Conservation (phyloP, 1,284 basidiomycete species). For the Mycena citricolor region DNA sequence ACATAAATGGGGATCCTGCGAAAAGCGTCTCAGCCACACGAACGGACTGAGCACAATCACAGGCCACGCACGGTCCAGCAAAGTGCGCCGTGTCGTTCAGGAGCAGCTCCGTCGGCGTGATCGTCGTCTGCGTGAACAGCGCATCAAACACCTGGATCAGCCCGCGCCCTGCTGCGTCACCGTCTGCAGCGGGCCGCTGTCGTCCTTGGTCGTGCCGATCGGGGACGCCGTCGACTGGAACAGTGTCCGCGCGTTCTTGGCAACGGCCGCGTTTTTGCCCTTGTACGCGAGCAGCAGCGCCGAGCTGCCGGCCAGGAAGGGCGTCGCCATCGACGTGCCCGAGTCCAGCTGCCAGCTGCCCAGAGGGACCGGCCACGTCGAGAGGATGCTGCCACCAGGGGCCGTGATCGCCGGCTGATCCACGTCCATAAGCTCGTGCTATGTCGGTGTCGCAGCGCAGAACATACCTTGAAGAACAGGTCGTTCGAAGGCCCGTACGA, state of each 20-base stretch:
- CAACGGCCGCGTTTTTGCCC: constrained; percentile 38
- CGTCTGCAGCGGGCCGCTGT: constrained; percentile 53
- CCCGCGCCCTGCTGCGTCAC: constrained; percentile 68
- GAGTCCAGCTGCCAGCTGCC: constrained; percentile 48
- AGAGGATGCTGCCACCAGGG: constrained; percentile 64
- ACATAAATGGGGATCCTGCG: constrained; percentile 51
- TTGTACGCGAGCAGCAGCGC: constrained; percentile 62
- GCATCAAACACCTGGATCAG: constrained; percentile 66
- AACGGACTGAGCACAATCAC: neutral
- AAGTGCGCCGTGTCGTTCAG: constrained; percentile 73
- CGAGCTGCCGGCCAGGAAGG: constrained; percentile 61
- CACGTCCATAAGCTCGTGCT: too few species aligned
- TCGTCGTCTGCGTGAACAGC: constrained; percentile 51
- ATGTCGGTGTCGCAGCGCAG: too few species aligned
- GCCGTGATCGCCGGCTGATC: constrained; percentile 51
- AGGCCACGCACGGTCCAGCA: constrained; percentile 38
- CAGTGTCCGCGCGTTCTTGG: neutral
- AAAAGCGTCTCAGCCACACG: constrained; percentile 8
- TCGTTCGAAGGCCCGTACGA: constrained; percentile 25
- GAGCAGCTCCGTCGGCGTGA: constrained; percentile 60
- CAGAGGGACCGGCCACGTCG: constrained; percentile 47
- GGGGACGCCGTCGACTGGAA: constrained; percentile 43
- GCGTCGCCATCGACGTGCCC: constrained; percentile 48
- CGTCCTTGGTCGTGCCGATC: constrained; percentile 49
- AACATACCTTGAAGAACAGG: constrained; percentile 9